These are phyloP conservation scores for Zygosaccharomyces pseudobailii DNA, from an alignment of 1,139 yeast genomes.

Conservation along the genomic window DNA sequence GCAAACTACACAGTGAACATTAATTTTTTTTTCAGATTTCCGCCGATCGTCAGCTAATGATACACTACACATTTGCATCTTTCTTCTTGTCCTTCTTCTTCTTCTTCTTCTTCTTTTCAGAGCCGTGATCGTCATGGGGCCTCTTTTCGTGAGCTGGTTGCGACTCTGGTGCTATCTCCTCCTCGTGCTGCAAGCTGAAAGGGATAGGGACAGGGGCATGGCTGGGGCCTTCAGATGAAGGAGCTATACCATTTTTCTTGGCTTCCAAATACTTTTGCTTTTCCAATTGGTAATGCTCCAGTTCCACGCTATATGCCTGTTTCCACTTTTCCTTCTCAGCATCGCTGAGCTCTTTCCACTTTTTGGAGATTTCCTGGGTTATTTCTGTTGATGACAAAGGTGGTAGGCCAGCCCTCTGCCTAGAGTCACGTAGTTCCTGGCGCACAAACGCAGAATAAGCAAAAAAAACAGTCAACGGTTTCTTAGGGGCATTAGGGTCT, in stretches of 20 bases:
- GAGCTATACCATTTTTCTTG: slow-evolving; percentile 42
- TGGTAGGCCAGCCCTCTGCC: slow-evolving; percentile 53
- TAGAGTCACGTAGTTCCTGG: slow-evolving; percentile 59
- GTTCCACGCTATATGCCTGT: slow-evolving; percentile 61
- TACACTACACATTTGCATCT: slow-evolving; percentile 19
- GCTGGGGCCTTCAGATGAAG: slow-evolving; percentile 32
- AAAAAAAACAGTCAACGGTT: slow-evolving; percentile 72
- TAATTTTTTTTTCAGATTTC: no score
- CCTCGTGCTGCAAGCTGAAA: slow-evolving; percentile 26
- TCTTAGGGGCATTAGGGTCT: slow-evolving; percentile 54
- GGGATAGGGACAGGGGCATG: slow-evolving; percentile 39
- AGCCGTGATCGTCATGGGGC: slow-evolving; percentile 32
- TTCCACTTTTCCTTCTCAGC: slow-evolving; percentile 74
- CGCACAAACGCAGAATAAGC: slow-evolving; percentile 67
- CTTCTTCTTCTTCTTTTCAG: slow-evolving; percentile 40
- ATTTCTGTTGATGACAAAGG: slow-evolving; percentile 69
- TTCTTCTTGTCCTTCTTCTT: slow-evolving; percentile 42
- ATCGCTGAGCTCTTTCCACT: slow-evolving; percentile 68
- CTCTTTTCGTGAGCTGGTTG: slow-evolving; percentile 26
- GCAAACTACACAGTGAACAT: no score
- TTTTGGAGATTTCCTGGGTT: slow-evolving; percentile 69
- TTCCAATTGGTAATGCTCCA: slow-evolving; percentile 56
- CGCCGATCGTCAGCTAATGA: not conserved
- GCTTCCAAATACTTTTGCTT: slow-evolving; percentile 59
- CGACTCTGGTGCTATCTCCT: slow-evolving; percentile 11